A percentile compares a stretch with the other conserved stretches of the same genome.
Evolutionary conservation across 208 protist species (phyloP).

Genomic region (Trypanosoma cruzi): DNA sequence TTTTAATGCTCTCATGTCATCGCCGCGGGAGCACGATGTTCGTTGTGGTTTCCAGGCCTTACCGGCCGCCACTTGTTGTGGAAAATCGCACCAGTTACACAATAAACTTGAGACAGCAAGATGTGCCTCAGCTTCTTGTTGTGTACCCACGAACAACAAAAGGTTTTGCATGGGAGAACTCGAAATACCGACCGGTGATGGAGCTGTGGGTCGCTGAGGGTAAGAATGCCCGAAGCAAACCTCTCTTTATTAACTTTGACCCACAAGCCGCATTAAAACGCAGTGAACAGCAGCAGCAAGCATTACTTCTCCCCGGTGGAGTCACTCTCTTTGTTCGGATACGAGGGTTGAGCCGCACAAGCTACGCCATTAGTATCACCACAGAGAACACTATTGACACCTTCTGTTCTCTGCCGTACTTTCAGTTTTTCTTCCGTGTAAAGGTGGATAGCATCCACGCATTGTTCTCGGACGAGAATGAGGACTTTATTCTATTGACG

Average conservation of each 20-base stretch:
- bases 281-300: conserved; percentile 35
- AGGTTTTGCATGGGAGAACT: conserved; percentile 64
- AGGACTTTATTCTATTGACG: conserved; percentile 47
- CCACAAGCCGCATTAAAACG: conserved; percentile 40
- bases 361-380: conserved; percentile 80
- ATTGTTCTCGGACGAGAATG: conserved; percentile 32
- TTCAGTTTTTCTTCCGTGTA: conserved; percentile 59
- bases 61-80: conserved; percentile 60
- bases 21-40: conserved; percentile 49
- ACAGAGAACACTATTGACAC: conserved; percentile 64
- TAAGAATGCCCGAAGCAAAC: neutral
- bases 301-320: conserved; percentile 33
- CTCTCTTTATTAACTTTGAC: conserved; percentile 63
- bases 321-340: conserved; percentile 74
- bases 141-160: conserved; percentile 64
- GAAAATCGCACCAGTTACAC: conserved; percentile 74
- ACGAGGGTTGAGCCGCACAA: conserved; percentile 52
- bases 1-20: conserved; percentile 53
- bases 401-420: conserved; percentile 58
- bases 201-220: conserved; percentile 35
- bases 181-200: conserved; percentile 28
- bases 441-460: conserved; percentile 55
- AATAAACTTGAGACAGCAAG: conserved; percentile 50
- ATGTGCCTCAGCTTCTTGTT: conserved; percentile 24
- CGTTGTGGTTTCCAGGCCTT: conserved; percentile 50